Conservation (phyloP, 1,139 yeast genomes). For the Yamadazyma songkhlaensis region DNA sequence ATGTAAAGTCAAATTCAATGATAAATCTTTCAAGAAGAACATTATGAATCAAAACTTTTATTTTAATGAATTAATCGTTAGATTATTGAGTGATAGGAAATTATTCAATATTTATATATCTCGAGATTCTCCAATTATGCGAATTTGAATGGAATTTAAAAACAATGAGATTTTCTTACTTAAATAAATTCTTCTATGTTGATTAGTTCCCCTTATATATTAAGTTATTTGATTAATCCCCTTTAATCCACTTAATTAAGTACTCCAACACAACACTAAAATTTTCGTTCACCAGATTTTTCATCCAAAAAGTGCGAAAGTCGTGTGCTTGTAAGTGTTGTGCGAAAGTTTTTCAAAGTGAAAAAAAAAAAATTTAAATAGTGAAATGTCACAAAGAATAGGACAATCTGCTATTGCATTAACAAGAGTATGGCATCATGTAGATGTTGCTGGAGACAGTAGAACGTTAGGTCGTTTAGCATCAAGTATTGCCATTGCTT, state of each 20-base stretch:
- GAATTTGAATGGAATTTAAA: too few relatives aligned
- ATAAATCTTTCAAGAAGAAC: constrained; percentile 73
- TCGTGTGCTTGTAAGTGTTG: constrained; percentile 2
- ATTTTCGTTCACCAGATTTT: neutral
- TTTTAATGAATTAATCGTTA: neutral
- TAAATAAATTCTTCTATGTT: too few relatives aligned
- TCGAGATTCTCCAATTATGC: too few relatives aligned
- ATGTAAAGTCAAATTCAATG: constrained; percentile 87
- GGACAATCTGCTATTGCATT: constrained; percentile 70
- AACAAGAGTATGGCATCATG: constrained; percentile 93
- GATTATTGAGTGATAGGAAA: too few relatives aligned
- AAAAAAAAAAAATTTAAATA: neutral
- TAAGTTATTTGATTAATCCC: too few relatives aligned
- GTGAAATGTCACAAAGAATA: constrained; percentile 49
- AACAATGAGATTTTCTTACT: too few relatives aligned
- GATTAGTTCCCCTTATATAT: too few relatives aligned
- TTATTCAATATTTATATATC: too few relatives aligned
- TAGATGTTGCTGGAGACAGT: constrained; percentile 79
- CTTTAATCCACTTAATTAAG: neutral
- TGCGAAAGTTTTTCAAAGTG: constrained; percentile 1
- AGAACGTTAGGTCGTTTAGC: constrained; percentile 94
- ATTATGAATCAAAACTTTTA: constrained; percentile 18
- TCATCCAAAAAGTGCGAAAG: constrained; percentile 3
- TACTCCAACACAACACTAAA: neutral
- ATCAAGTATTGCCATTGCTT: constrained; percentile 76